A percentile compares a stretch with the other conserved stretches of the same genome.
Conservation (phyloP, 1,139 yeast species). For the Wickerhamiella pararugosa region DNA sequence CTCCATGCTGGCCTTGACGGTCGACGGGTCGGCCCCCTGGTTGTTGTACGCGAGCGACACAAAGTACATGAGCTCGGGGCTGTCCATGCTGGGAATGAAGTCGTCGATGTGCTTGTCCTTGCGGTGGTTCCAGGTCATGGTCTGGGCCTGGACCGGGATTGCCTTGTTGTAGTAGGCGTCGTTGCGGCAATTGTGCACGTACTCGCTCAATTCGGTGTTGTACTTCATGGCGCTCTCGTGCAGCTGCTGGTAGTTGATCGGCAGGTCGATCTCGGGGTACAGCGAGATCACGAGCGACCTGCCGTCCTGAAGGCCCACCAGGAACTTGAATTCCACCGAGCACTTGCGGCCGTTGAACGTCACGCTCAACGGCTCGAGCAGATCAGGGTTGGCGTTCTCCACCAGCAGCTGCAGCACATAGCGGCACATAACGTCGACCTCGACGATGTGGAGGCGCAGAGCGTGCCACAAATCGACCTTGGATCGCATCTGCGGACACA, state of each 20-base stretch:
- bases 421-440: constrained; percentile 1
- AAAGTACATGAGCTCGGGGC: constrained; percentile 14
- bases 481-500: background rate
- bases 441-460: constrained; percentile 1
- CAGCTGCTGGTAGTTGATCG: background rate
- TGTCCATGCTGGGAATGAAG: constrained; percentile 14
- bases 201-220: constrained; percentile 4
- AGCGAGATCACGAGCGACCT: constrained; percentile 3
- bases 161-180: constrained; percentile 3
- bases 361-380: background rate
- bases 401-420: constrained; percentile 1
- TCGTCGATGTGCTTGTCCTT: constrained; percentile 5
- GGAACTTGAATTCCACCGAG: constrained; percentile 3
- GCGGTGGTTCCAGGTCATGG: no score
- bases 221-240: constrained; percentile 2
- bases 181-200: constrained; percentile 6
- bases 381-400: background rate
- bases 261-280: background rate
- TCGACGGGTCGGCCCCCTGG: background rate
- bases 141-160: no score
- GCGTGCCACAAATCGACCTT: constrained; percentile 4
- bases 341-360: background rate
- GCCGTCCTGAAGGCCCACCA: background rate
- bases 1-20: constrained; percentile 1
- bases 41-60: background rate